Evolutionary conservation across 441 rosid genomes (phyloP).

Genomic region (Jatropha podagrica): DNA sequence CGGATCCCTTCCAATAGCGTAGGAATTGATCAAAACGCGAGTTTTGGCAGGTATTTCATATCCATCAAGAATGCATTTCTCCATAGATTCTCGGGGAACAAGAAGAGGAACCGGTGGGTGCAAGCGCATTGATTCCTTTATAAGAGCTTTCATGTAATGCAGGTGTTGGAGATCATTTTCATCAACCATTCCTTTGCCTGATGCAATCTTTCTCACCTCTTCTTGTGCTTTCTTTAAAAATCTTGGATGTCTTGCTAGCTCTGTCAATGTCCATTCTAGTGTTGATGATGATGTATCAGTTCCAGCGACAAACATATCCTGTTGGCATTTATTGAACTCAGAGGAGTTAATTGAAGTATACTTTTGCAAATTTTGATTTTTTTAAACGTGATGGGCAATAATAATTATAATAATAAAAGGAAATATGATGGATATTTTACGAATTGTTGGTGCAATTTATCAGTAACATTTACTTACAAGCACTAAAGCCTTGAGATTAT

Average conservation of each 20-base stretch:
- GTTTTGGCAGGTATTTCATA: constrained; percentile 41
- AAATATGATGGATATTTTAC: no score
- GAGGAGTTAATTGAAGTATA: no score
- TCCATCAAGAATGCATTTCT: constrained; percentile 29
- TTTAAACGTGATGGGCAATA: no score
- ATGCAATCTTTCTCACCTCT: constrained; percentile 27
- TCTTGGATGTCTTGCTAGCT: constrained; percentile 39
- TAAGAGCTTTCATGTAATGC: constrained; percentile 34
- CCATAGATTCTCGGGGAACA: constrained; percentile 40
- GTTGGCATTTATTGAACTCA: neutral
- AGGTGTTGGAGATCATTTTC: constrained; percentile 28
- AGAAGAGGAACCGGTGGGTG: constrained; percentile 43
- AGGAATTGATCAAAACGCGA: constrained; percentile 31
- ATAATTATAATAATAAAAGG: no score
- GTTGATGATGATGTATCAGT: constrained; percentile 34
- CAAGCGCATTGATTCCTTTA: constrained; percentile 38
- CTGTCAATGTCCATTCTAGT: constrained; percentile 39
- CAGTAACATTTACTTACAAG: constrained; percentile 19
- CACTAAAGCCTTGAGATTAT: constrained; percentile 38
- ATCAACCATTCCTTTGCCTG: constrained; percentile 7
- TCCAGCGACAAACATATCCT: constrained; percentile 48
- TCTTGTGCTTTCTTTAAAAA: constrained; percentile 30
- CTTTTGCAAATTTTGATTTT: no score
- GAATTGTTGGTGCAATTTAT: no score
- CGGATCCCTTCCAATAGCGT: constrained; percentile 32